Conservation (phyloP, 768 basidiomycete genomes). For the Tephrocybe sp. region DNA sequence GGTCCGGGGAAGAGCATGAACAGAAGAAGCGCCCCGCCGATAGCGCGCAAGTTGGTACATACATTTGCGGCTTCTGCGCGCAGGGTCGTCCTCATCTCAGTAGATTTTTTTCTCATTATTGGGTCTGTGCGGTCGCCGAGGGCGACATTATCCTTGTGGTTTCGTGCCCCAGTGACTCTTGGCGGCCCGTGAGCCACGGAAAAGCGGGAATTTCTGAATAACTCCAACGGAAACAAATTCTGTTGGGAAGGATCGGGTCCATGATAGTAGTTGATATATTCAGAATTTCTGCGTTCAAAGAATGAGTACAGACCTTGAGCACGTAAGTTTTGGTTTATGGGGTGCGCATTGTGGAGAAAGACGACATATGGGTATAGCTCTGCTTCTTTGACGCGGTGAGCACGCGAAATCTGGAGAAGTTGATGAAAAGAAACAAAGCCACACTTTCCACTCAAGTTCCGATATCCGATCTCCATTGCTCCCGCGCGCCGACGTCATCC, state of each 20-base stretch:
- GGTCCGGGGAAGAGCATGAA: conserved; percentile 13
- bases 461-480: not conserved
- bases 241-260: not conserved
- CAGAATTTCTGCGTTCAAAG: not conserved
- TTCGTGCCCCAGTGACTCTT: not conserved
- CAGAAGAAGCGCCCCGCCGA: not conserved
- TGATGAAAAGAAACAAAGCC: not conserved
- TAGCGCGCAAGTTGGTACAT: not conserved
- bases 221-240: not conserved
- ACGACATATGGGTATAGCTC: not conserved
- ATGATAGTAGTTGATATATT: no score
- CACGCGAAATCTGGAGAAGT: not conserved
- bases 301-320: not conserved
- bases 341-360: not conserved
- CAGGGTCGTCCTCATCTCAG: not conserved
- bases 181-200: not conserved
- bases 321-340: not conserved
- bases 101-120: not conserved
- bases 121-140: not conserved
- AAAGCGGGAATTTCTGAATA: not conserved
- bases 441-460: not conserved
- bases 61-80: not conserved
- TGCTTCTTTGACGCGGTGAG: not conserved
- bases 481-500: not conserved
- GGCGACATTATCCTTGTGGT: not conserved